phyloP scores from a whole-genome alignment of 441 rosid genomes.

The Gossypium schwendimanii region DNA sequence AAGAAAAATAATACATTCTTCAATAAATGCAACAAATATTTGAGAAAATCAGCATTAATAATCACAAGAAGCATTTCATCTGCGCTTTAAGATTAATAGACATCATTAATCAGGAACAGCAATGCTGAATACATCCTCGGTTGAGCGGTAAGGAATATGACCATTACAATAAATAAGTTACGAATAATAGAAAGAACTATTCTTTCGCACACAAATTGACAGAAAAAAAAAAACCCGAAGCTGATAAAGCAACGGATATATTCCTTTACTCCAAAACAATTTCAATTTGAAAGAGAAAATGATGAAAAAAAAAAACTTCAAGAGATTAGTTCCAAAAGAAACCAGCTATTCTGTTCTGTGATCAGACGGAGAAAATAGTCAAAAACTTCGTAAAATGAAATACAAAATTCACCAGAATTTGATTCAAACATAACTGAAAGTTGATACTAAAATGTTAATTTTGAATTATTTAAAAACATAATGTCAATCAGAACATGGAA shows the following conservation, averaged over 20 bases:
- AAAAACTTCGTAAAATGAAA: not conserved
- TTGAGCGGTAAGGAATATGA: not conserved
- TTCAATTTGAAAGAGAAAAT: not conserved
- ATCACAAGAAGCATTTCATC: not conserved
- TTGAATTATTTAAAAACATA: not conserved
- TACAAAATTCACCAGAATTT: not conserved
- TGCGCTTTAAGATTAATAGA: not conserved
- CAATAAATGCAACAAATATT: not conserved
- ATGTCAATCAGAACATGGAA: not conserved
- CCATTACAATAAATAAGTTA: not conserved
- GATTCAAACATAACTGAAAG: not conserved
- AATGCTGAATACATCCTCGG: not conserved
- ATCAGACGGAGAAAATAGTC: not conserved
- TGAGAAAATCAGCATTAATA: conserved; percentile 1
- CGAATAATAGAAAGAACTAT: not conserved
- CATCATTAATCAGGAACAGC: not conserved
- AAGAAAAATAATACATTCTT: not conserved
- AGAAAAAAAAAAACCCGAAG: not conserved
- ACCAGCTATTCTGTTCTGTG: not conserved
- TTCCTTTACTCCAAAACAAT: not conserved
- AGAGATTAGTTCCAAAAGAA: not conserved
- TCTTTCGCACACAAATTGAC: not conserved
- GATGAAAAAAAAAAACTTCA: not conserved
- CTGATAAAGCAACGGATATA: not conserved
- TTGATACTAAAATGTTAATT: not conserved